phyloP scores from a whole-genome alignment of 768 basidiomycete species.

The Chlorophyllum brunneum region DNA sequence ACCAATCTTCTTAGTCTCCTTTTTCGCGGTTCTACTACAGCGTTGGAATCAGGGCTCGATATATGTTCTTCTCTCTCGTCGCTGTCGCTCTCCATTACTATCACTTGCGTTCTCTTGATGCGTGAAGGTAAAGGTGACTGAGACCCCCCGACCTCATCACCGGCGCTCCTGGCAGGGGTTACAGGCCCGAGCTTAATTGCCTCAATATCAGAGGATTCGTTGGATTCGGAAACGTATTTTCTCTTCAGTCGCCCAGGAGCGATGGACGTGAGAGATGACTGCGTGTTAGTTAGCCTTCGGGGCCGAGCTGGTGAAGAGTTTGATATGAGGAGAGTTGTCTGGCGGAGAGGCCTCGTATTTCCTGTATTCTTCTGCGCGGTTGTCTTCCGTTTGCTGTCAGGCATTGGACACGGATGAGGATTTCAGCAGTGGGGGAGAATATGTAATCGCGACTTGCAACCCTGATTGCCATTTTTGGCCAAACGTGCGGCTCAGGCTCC shows the following conservation, averaged over 20 bases:
- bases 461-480: background rate
- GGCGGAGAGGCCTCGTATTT: slow-evolving; percentile 30
- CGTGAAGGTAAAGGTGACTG: slow-evolving; percentile 9
- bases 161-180: slow-evolving; percentile 11
- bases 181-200: slow-evolving; percentile 48
- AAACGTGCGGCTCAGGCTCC: background rate
- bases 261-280: background rate
- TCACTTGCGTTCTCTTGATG: slow-evolving; percentile 11
- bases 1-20: slow-evolving; percentile 11
- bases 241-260: slow-evolving; percentile 9
- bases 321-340: slow-evolving; percentile 38
- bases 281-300: background rate
- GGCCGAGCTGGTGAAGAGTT: slow-evolving; percentile 16
- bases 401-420: background rate
- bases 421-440: background rate
- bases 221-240: slow-evolving; percentile 14
- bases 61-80: slow-evolving; percentile 7
- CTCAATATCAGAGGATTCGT: slow-evolving; percentile 40
- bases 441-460: background rate
- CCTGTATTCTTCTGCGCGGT: slow-evolving; percentile 8
- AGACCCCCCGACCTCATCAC: slow-evolving; percentile 13
- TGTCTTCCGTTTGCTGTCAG: slow-evolving; percentile 6
- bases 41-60: background rate
- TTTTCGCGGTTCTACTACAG: slow-evolving; percentile 8
- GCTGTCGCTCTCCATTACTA: slow-evolving; percentile 9